These are phyloP conservation scores for Lanmaoa rubissima DNA, from an alignment of 768 basidiomycete species.

Conservation along the genomic window DNA sequence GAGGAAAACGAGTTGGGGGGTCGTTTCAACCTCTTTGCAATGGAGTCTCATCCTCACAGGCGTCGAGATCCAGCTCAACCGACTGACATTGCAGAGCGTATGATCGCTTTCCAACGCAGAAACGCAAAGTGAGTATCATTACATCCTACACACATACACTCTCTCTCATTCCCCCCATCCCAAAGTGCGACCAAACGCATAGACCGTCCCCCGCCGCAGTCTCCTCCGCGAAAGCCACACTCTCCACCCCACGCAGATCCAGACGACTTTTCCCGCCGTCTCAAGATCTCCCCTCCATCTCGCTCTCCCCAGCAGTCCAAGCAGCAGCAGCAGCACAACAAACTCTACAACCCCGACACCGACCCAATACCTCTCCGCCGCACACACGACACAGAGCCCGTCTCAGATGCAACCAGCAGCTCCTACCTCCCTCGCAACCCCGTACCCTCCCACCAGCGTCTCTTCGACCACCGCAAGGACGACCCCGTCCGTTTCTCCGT, in stretches of 20 bases:
- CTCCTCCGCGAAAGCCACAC: slow-evolving; percentile 37
- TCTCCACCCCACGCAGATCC: slow-evolving; percentile 44
- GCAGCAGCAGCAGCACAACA: slow-evolving; percentile 37
- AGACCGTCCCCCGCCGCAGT: slow-evolving; percentile 40
- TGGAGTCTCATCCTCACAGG: slow-evolving; percentile 32
- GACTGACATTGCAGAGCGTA: slow-evolving; percentile 57
- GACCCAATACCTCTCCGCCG: slow-evolving; percentile 63
- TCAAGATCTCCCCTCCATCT: slow-evolving; percentile 61
- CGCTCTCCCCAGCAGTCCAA: slow-evolving; percentile 37
- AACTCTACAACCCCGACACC: slow-evolving; percentile 71
- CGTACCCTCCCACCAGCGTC: slow-evolving; percentile 43
- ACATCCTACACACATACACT: too few species aligned
- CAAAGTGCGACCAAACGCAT: slow-evolving; percentile 44
- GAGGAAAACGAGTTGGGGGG: background rate
- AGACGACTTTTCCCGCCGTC: slow-evolving; percentile 69
- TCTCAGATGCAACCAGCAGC: slow-evolving; percentile 56
- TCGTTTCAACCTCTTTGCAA: background rate
- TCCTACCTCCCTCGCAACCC: slow-evolving; percentile 41
- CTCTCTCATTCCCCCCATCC: too few species aligned
- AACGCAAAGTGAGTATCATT: slow-evolving; percentile 56
- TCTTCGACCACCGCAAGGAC: slow-evolving; percentile 89
- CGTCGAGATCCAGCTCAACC: slow-evolving; percentile 42
- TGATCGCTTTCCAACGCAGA: slow-evolving; percentile 66
- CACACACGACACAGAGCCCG: slow-evolving; percentile 62
- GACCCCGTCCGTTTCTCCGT: slow-evolving; percentile 86